Percentiles rank a stretch among this genome's conserved stretches.
Conservation (phyloP, 1,284 basidiomycete species). For the Pyrrhoderma noxium region DNA sequence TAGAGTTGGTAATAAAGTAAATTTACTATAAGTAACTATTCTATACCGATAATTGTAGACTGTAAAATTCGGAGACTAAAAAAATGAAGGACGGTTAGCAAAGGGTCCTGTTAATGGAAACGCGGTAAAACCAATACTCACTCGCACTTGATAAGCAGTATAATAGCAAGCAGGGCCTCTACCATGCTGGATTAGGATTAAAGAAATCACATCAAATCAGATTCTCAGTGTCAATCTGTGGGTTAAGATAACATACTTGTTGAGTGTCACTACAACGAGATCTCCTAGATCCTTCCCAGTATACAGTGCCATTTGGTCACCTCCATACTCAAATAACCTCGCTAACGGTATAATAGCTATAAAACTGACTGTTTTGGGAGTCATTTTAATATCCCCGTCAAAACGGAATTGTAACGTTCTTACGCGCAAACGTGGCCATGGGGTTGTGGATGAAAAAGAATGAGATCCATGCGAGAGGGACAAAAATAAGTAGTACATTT, state of each 20-base stretch:
- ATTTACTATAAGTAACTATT: neutral
- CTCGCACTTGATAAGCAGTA: constrained; percentile 58
- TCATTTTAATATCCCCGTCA: neutral
- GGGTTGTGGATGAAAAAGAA: constrained; percentile 33
- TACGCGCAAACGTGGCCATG: constrained; percentile 5
- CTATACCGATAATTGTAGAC: constrained; percentile 47
- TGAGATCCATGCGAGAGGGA: constrained; percentile 56
- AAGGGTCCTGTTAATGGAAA: neutral
- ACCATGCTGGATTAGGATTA: constrained; percentile 28
- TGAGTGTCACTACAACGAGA: constrained; percentile 23
- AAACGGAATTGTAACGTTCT: neutral
- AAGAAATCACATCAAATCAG: neutral
- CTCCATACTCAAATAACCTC: constrained; percentile 23
- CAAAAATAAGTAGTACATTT: constrained; percentile 50
- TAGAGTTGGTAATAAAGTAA: neutral
- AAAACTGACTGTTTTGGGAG: constrained; percentile 10
- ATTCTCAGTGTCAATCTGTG: neutral
- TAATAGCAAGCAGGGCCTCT: constrained; percentile 60
- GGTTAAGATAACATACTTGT: constrained; percentile 28
- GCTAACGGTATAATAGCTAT: constrained; percentile 22
- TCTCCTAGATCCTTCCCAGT: constrained; percentile 21
- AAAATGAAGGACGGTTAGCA: too few relatives aligned
- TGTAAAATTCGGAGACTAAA: constrained; percentile 46
- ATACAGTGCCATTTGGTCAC: constrained; percentile 21
- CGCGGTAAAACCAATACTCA: too few relatives aligned